Evolutionary conservation across 164 flowering plant genomes (phyloP), one percentile per base, ranked within the genome.

Genomic region (Tinospora cordifolia): DNA sequence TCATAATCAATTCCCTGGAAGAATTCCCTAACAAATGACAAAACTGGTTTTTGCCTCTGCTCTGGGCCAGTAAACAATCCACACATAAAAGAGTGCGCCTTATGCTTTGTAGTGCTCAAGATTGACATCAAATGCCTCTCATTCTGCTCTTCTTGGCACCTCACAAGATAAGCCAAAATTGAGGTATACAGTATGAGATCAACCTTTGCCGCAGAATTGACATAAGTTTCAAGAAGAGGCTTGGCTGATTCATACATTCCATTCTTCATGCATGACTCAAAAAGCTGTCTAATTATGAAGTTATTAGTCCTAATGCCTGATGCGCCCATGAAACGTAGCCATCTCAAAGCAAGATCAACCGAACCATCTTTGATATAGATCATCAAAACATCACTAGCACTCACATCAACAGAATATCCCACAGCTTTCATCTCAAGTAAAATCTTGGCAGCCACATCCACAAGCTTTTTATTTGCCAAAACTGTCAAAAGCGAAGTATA

Each of bases 211-310:
- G 91, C 90, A 49, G 93, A 81, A 59, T 80, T 78, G 39, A 89
- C 92, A 67, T 86, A 90, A 47, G 95, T 88, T 71, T 94, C 97
- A 67, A 94, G 87, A 11, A 94, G 90, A 75, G 97, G 98, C 81
- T 87, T 90, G 15, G 99, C 99, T 24, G 97, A 86, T 68, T 94
- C 97, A 70, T 82, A 94, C 72, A 84, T 62, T 5, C 92, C 88
- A 71, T 78, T 90, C 82, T 88, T 94, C 99, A 94, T 94, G 77
- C 98, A 92, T 24, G 99, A 90, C 78, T 94, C 98, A 69, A 94
- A 94, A 63, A 94, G 82, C 84, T 90, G 98, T 72, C 98, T 79
- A 40, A 94, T 83, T 22, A 92, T 94, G 73, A 94, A 94, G 75
- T 86, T 94, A 70, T 94, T 94, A 21, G 99, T 92, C 73, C 90